Base-by-base conservation (phyloP, 2,329 filamentous ascomycete species). In the Trichoderma atroviride region DNA sequence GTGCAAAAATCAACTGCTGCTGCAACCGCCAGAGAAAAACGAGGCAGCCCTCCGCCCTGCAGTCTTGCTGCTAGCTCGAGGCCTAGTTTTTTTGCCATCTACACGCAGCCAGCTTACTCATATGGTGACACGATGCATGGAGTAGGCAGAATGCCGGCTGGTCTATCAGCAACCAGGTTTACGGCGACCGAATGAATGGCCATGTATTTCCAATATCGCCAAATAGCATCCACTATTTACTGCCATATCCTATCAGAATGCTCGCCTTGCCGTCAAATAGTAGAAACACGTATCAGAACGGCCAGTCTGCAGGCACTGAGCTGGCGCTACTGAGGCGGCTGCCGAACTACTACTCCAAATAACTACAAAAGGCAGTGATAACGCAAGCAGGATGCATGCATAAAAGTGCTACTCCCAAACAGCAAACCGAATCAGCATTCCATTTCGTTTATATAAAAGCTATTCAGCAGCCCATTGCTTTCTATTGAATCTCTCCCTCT, bases 311-410 rank as follows among this genome's bases (percentile, higher is more conserved):
- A 59, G 37, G 22, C 40, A 19, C 24, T 29, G 50, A 50, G n/a
- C 27, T 57, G 19, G 31, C 55, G 7, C 43, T 35, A 40, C 29
- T 27, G 43, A 52, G 43, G 6, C 27, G 37, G 47, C 29, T 16
- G 37, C 5, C 31, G 9, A 10, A 52, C 40, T 37, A 52, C 40
- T 37, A n/a, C 40, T 40, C 19, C 29, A 59, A 27, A 19, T 16
- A 37, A 43, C 55, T 58, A 56, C 64, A 59, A 22, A 43, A 67
- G 40, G 37, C 22, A 67, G 27, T 58, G 43, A 29, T 9, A n/a
- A 37, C 9, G n/a, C 40, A 67, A 56, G 55, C 40, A 59, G 33
- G 55, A 67, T 67, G 64, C 55, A 67, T 59, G 29, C 55, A 33
- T 50, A n/a, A 5, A 66, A 57, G 55, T 27, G 53, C 64, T 55